A percentile compares a stretch with the other conserved stretches of the same genome.
These are phyloP conservation scores for Brassica balearica DNA, from an alignment of 441 rosid genomes.

Conservation along the genomic window DNA sequence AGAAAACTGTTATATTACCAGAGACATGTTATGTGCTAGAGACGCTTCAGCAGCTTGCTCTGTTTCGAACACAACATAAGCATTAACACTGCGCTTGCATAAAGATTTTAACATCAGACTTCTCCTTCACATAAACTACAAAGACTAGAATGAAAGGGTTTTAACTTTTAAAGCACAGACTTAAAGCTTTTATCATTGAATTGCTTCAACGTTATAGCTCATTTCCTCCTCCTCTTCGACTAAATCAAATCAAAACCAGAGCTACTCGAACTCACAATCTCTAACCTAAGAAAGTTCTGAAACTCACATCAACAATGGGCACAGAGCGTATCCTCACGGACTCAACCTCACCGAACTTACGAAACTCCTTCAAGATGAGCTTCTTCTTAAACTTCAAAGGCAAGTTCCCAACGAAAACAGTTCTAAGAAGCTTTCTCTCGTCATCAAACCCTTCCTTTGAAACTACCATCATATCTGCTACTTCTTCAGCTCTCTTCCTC, in stretches of 20 bases:
- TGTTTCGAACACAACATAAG: conserved; percentile 81
- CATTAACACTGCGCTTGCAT: conserved; percentile 73
- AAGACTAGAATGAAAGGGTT: not conserved
- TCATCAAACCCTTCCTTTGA: not conserved
- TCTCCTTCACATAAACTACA: not conserved
- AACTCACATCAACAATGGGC: conserved; percentile 80
- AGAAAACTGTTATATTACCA: conserved; percentile 57
- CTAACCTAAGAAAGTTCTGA: not conserved
- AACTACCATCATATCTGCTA: not conserved
- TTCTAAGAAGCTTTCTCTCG: not conserved
- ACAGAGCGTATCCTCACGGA: conserved; percentile 95
- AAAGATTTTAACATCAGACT: conserved; percentile 9
- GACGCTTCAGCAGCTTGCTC: conserved; percentile 85
- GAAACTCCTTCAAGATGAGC: conserved; percentile 64
- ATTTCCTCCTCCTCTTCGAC: conserved; percentile 86
- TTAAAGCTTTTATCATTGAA: conserved; percentile 75
- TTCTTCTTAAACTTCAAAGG: not conserved
- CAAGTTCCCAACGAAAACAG: not conserved
- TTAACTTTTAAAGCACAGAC: conserved; percentile 44
- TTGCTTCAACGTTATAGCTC: conserved; percentile 74
- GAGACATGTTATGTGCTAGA: conserved; percentile 81
- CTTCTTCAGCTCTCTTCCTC: conserved; percentile 50
- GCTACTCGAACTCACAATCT: conserved; percentile 13
- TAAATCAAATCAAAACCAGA: conserved; percentile 46
- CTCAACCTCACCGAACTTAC: conserved; percentile 81